Evolutionary conservation across 495 filamentous ascomycete species (phyloP), one percentile per base, ranked within the genome.

Genomic region (Penicillium canescens): DNA sequence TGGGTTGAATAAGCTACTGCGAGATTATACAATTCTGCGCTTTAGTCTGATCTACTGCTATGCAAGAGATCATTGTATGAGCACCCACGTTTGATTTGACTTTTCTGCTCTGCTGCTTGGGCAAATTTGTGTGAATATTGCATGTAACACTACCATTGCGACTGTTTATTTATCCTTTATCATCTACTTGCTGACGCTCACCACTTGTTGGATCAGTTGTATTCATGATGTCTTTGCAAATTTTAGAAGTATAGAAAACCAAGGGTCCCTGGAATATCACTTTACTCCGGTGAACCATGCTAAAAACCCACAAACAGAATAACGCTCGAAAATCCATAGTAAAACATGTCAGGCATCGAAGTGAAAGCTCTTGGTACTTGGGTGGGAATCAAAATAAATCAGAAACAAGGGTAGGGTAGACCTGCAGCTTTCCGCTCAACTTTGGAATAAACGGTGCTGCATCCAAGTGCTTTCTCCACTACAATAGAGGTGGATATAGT

Each of bases 201-300:
- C 28, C 3, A 47, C 33, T 34, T 31, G 14, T 35, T 14, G 6
- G 26, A 16, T 38, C 26, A 42, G 42, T 41, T 33, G 21, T 45
- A 38, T 20, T n/a, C 43, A 35, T 37, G 24, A 35, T n/a, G 16
- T 26, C 12, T 37, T 24, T 24, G 13, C 34, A 39, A 51, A 54
- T 43, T 49, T 50, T 2, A 40, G 18, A 50, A 41, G 26, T 42
- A 57, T 57, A 43, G 37, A 31, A 52, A 51, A 45, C 54, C 33
- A 42, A 43, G 40, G 54, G 46, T 46, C 52, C 55, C 33, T 38
- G 34, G 40, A 50, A 52, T 55, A 37, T 46, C 49, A 43, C 45
- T 52, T 56, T 60, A 61, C 60, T 66, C 63, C 60, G 35, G 20
- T 53, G 46, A 52, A 41, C 45, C 46, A 66, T 66, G 63, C 60